Evolutionary conservation across 2,329 filamentous ascomycete genomes (phyloP), one percentile per base, ranked within the genome.

Genomic region (Thielaviopsis musarum): DNA sequence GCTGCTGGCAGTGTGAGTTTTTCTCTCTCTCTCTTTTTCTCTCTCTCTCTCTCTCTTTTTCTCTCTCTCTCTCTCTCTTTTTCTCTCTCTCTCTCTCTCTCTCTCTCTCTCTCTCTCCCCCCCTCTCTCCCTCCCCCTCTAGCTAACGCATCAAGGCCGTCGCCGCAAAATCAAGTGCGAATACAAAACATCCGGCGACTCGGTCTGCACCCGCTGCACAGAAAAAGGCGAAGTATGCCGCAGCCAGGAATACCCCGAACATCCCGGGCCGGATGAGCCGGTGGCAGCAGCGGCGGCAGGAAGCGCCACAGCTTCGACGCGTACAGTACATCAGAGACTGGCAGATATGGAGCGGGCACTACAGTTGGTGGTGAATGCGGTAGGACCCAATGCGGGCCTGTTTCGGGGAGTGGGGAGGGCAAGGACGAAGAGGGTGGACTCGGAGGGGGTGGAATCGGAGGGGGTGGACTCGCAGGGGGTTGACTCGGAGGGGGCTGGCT

Each of bases 1-100:
- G 77, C 61, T 82, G 79, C 67, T 82, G 78, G 78, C 77, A 81
- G 66, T 82, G 79, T 73, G 74, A 75, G 68, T 61, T n/a, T 52
- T 17, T 49, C n/a, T 13, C 7, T 45, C 34, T 45, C 19, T 4
- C 38, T n/a, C n/a, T n/a, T n/a, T n/a, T n/a, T 3, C 24, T 6
- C 24, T 6, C 24, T 6, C 24, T 6, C 24, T 6, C 24, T 26
- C 24, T 6, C 24, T 6, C 13, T 56, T 34, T 21, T 34, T 17
- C 2, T 52, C 53, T 15, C n/a, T 22, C 56, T 15, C 24, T 26
- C 22, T 22, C 45, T 22, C n/a, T n/a, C n/a, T 61, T n/a, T 52
- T 17, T 49, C n/a, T 13, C 7, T 45, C 34, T 45, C 19, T 4
- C 38, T n/a, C n/a, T n/a, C n/a, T n/a, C n/a, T n/a, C n/a, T n/a